These are phyloP conservation scores for Mucor irregularis DNA, from an alignment of 371 early-diverging fungal species.

Conservation along the genomic window DNA sequence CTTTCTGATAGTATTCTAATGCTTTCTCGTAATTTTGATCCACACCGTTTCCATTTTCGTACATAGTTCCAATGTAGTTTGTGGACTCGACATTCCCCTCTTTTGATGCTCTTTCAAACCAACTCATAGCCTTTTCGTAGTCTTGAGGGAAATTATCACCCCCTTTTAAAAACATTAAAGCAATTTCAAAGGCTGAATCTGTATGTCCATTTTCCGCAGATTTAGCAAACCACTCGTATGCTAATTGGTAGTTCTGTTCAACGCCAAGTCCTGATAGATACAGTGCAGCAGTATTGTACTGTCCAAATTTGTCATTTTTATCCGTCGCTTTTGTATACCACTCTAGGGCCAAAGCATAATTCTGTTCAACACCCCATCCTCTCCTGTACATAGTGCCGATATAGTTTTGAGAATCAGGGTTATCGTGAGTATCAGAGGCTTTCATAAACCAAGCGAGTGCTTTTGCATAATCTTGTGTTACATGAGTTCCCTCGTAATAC, in stretches of 20 bases:
- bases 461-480: too few relatives aligned
- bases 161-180: background rate
- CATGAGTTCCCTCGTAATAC: too few relatives aligned
- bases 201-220: background rate
- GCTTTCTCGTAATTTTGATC: background rate
- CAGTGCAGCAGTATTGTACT: too few relatives aligned
- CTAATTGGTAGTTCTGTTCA: background rate
- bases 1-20: background rate
- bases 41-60: constrained; percentile 1
- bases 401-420: too few relatives aligned
- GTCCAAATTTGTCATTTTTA: too few relatives aligned
- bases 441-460: too few relatives aligned
- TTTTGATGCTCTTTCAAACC: background rate
- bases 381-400: background rate
- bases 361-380: background rate
- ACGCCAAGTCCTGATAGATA: background rate
- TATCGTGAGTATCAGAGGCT: too few relatives aligned
- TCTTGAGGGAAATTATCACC: background rate
- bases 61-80: constrained; percentile 1
- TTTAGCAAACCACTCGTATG: constrained; percentile 5
- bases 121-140: background rate
- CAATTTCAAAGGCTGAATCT: background rate
- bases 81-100: background rate
- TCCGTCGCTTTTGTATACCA: constrained; percentile 7
- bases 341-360: background rate